Base-by-base conservation (phyloP, 1,284 basidiomycete genomes). In the Leccinum proliferum region DNA sequence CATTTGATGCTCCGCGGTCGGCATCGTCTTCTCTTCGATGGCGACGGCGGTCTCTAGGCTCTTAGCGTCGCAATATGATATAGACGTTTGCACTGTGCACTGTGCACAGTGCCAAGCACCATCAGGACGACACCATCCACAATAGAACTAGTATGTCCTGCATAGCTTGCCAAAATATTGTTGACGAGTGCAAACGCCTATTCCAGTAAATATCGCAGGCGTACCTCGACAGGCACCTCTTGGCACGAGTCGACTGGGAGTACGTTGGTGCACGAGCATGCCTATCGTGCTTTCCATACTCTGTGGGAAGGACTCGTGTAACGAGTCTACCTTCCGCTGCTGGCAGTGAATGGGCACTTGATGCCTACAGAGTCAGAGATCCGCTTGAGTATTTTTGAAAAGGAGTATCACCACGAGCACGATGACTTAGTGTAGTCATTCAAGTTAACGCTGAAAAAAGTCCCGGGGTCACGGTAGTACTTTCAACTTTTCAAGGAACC, bases 101-200 rank as follows among this genome's bases (percentile, higher is more conserved):
- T n/a, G 63, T 18, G 62, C 52, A 37, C 37, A 37, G 37, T 37
- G 37, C 37, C 34, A 34, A 52, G 39, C 60, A 64, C 48, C 32
- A 43, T 64, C 43, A 60, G 34, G 25, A 15, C 14, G n/a, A 32
- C 4, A 29, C 10, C 7, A n/a, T 25, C 4, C 3, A 32, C 53
- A 5, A 14, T 10, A 39, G 12, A 29, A 5, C n/a, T n/a, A n/a
- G n/a, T n/a, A 4, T 2, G 25, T 11, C 1, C 35, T 9, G 70
- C 77, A 55, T 21, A 92, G 92, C 90, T 89, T 68, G 84, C 80
- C 15, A 77, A 69, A 5, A 86, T 70, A 65, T 91, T 84, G 6
- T 88, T 89, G 8, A 78, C 77, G 3, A 81, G 70, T 0, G 88
- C 90, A 21, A 93, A 76, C 35, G 89, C 84, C 66, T 87, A 85